Percentiles rank a stretch among this genome's conserved stretches.
Evolutionary conservation across 2,329 filamentous ascomycete species (phyloP).

Genomic region (Onygena corvina): DNA sequence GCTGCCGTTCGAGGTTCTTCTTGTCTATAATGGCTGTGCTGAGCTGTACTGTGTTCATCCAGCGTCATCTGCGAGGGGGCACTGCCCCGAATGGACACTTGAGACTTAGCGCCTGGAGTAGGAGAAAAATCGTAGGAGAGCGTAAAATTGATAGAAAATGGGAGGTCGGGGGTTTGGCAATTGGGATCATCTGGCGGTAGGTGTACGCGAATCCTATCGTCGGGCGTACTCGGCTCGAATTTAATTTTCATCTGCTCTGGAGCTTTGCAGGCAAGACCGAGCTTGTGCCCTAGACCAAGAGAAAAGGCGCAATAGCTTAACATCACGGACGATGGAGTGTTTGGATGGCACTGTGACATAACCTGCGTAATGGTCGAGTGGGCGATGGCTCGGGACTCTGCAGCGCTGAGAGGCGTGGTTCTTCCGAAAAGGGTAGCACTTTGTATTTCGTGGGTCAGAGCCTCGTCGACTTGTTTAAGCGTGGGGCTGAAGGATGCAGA

Average conservation of each 20-base stretch:
- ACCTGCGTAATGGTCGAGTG: conserved; percentile 24
- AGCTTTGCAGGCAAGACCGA: conserved; percentile 22
- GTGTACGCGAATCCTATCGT: not conserved
- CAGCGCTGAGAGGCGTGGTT: conserved; percentile 18
- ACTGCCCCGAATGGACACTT: not conserved
- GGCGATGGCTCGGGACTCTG: conserved; percentile 26
- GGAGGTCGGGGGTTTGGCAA: not conserved
- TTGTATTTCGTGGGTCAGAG: conserved; percentile 25
- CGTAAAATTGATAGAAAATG: not conserved
- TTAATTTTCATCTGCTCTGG: conserved; percentile 22
- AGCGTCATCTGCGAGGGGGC: not conserved
- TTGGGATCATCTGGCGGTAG: not conserved
- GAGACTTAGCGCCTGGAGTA: not conserved
- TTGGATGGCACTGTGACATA: conserved; percentile 20
- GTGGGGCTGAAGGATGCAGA: conserved; percentile 15
- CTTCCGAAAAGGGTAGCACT: conserved; percentile 23
- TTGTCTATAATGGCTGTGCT: not conserved
- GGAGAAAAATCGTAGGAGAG: conserved; percentile 10
- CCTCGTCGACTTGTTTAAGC: conserved; percentile 24
- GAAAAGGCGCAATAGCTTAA: conserved; percentile 25
- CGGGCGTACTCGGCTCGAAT: conserved; percentile 13
- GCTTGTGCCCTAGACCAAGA: conserved; percentile 28
- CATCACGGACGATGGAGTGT: conserved; percentile 18
- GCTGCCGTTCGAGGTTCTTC: not conserved
- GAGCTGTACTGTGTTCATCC: not conserved